These are phyloP conservation scores for Pestalotiopsis sp. DNA, from an alignment of 2,329 filamentous ascomycete genomes.

Conservation along the genomic window DNA sequence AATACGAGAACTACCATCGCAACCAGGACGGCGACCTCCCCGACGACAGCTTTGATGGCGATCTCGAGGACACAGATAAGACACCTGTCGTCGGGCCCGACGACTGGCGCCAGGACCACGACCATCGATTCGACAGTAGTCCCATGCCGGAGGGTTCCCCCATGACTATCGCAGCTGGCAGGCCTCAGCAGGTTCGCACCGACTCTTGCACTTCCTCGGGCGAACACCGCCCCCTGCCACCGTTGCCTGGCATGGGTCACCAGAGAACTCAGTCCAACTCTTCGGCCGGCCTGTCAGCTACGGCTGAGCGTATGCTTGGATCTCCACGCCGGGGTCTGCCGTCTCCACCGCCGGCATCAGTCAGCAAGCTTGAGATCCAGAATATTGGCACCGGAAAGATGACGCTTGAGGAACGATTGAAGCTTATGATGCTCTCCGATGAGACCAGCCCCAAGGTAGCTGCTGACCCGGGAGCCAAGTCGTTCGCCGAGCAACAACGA, in stretches of 20 bases:
- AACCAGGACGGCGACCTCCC: slow-evolving; percentile 62
- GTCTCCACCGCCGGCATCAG: slow-evolving; percentile 69
- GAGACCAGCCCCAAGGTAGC: slow-evolving; percentile 42
- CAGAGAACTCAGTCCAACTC: slow-evolving; percentile 53
- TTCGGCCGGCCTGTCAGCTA: slow-evolving; percentile 67
- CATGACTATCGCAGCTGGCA: slow-evolving; percentile 47
- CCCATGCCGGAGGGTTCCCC: slow-evolving; percentile 63
- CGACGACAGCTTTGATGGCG: slow-evolving; percentile 94
- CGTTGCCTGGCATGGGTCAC: slow-evolving; percentile 69
- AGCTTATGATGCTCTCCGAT: slow-evolving; percentile 85
- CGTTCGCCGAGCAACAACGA: slow-evolving; percentile 65
- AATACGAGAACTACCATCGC: slow-evolving; percentile 49
- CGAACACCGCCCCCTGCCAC: slow-evolving; percentile 83
- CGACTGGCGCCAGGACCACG: slow-evolving; percentile 83
- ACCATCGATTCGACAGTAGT: slow-evolving; percentile 74
- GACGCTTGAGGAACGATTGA: slow-evolving; percentile 83
- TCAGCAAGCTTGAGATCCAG: slow-evolving; percentile 77
- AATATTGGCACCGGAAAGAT: slow-evolving; percentile 76
- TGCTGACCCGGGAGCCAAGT: slow-evolving; percentile 31
- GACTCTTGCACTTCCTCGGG: slow-evolving; percentile 79
- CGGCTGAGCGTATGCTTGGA: slow-evolving; percentile 71
- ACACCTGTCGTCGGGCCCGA: slow-evolving; percentile 97
- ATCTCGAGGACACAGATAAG: slow-evolving; percentile 93
- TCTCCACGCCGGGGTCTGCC: slow-evolving; percentile 68
- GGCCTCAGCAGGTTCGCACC: slow-evolving; percentile 63